Evolutionary conservation across 345 rosid species (phyloP), one percentile per base, ranked within the genome.

Genomic region (Aquilaria sinensis): DNA sequence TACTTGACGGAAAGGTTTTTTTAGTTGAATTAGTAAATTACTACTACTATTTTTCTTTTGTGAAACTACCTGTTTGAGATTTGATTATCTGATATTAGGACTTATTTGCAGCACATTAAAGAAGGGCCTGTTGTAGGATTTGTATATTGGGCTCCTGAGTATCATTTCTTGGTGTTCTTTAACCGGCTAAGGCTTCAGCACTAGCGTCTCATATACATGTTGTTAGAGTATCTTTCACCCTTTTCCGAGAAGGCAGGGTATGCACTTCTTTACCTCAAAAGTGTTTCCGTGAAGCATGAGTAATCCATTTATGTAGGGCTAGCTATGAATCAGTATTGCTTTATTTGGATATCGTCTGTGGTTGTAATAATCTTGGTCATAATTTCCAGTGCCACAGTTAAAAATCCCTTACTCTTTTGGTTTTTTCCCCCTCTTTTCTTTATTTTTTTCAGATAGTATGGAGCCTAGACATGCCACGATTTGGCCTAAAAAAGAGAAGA

Each of bases 61-160:
- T 31, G 37, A 10, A 31, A 65, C 52, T 46, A 13, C 6, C 10
- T 45, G 31, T 59, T 47, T 59, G 14, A 41, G 66, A 53, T 51
- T 53, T 70, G 57, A 78, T 63, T 12, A 37, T 59, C 16, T 10
- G 45, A 37, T 23, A 16, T 60, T 48, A 52, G 60, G 23, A 64
- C 33, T 67, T 59, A 51, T 7, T 51, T 79, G 80, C 96, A 93
- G 98, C 82, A 83, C 70, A 80, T 86, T 51, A 86, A 86, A 85
- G 95, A 90, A 64, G 97, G 96, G 29, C 98, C 97, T n/a, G 88
- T 93, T 8, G 88, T 90, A 59, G 98, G 97, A 72, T 93, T 93
- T 69, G 81, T 90, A 34, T 86, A 86, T 56, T 90, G 99, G 97
- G 99, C 86, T 60, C 97, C 98, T 60, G 96, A 93, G 78, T 83